Conservation (phyloP, 208 protist genomes). For the Strigomonas culicis region DNA sequence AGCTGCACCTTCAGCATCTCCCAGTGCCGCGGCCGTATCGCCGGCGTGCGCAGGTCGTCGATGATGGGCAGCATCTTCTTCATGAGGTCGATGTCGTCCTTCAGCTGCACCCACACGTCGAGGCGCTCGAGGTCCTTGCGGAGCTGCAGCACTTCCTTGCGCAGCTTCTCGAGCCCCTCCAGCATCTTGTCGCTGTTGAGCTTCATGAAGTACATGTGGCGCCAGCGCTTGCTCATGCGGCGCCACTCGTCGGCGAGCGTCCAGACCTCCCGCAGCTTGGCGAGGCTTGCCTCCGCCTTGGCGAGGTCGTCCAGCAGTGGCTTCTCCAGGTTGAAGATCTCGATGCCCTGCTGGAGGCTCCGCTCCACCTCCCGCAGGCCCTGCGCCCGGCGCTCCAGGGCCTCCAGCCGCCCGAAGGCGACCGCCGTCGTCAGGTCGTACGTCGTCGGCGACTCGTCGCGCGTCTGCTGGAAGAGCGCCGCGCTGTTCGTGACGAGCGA, state of each 20-base stretch:
- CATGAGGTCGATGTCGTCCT: constrained; percentile 95
- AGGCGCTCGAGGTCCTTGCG: constrained; percentile 91
- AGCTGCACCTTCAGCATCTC: constrained; percentile 91
- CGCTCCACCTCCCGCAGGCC: constrained; percentile 62
- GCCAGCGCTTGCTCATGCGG: constrained; percentile 81
- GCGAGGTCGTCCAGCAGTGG: constrained; percentile 91
- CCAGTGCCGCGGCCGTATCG: constrained; percentile 94
- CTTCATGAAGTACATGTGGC: constrained; percentile 83
- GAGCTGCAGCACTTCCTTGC: constrained; percentile 80
- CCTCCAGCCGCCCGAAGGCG: constrained; percentile 82
- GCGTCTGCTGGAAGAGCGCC: constrained; percentile 79
- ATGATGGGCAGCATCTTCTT: constrained; percentile 95
- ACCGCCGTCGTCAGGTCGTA: constrained; percentile 57
- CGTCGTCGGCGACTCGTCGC: constrained; percentile 77
- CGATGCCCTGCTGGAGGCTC: constrained; percentile 91
- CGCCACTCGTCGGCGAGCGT: constrained; percentile 91
- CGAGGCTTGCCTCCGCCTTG: constrained; percentile 77
- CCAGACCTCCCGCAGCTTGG: constrained; percentile 92
- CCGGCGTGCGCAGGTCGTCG: constrained; percentile 93
- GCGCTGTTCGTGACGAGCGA: constrained; percentile 80
- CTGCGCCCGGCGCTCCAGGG: constrained; percentile 69
- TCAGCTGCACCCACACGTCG: constrained; percentile 91
- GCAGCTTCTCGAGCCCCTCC: constrained; percentile 77
- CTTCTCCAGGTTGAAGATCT: constrained; percentile 94
- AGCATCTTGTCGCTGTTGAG: constrained; percentile 93